Conservation (phyloP, 306 rosid species). For the Quercus glauca region DNA sequence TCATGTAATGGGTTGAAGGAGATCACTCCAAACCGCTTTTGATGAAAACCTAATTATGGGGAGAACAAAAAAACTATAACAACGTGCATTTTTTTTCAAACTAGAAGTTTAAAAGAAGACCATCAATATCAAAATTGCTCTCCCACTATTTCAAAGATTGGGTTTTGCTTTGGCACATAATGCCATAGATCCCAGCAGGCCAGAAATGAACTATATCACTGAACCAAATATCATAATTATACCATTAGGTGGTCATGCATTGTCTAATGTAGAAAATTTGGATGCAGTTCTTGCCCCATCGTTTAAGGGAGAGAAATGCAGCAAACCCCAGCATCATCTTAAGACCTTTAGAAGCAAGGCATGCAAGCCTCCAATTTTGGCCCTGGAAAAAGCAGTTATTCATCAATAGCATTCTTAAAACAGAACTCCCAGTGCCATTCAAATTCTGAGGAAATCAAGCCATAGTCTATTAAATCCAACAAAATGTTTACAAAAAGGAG, state of each 20-base stretch:
- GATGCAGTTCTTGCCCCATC: conserved; percentile 16
- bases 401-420: conserved; percentile 30
- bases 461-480: neutral
- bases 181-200: conserved; percentile 17
- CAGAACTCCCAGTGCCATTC: conserved; percentile 1
- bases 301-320: conserved; percentile 15
- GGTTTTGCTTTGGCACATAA: conserved; percentile 15
- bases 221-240: conserved; percentile 10
- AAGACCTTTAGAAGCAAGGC: conserved; percentile 43
- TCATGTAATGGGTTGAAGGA: too few relatives aligned
- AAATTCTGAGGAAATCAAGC: conserved; percentile 13
- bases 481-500: neutral
- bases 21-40: too few relatives aligned
- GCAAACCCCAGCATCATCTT: conserved; percentile 29
- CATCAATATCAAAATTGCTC: conserved; percentile 4
- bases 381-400: conserved; percentile 44
- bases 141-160: conserved; percentile 10
- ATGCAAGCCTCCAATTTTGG: conserved; percentile 47
- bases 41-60: too few relatives aligned
- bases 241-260: conserved; percentile 10
- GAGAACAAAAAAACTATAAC: neutral
- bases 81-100: neutral
- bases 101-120: conserved; percentile 5
- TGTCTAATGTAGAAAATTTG: conserved; percentile 6
- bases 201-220: conserved; percentile 11